Evolutionary conservation across 1,139 yeast genomes (phyloP).

Genomic region (Zygosaccharomyces pseudobailii): DNA sequence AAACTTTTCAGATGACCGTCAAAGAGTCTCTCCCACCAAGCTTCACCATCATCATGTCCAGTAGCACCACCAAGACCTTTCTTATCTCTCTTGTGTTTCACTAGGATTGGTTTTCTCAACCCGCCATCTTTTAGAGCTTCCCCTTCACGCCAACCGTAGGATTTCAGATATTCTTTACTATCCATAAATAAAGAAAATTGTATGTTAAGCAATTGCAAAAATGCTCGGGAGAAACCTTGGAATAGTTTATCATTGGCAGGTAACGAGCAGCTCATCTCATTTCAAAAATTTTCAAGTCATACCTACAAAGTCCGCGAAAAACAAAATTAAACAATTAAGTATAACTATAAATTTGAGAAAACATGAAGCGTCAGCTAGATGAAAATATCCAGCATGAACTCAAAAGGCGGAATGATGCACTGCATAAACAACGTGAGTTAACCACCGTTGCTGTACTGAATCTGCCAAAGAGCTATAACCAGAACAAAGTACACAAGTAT

Average conservation of each 20-base stretch:
- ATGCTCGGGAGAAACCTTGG: neutral
- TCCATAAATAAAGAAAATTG: conserved; percentile 50
- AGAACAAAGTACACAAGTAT: conserved; percentile 36
- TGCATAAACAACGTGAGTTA: conserved; percentile 19
- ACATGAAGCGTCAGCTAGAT: conserved; percentile 6
- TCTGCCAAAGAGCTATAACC: conserved; percentile 33
- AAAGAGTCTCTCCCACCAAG: conserved; percentile 96
- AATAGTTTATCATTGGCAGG: neutral
- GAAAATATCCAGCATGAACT: neutral
- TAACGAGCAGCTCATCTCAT: neutral
- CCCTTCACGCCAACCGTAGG: conserved; percentile 91
- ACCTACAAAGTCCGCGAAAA: neutral
- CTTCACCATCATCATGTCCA: conserved; percentile 54
- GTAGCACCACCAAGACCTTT: conserved; percentile 60
- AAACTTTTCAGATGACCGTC: conserved; percentile 85
- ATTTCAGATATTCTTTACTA: conserved; percentile 63
- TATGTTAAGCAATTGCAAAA: neutral
- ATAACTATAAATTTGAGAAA: neutral
- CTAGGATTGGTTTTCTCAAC: conserved; percentile 76
- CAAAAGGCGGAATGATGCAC: conserved; percentile 2
- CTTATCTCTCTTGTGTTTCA: conserved; percentile 83
- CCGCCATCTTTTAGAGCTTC: conserved; percentile 80
- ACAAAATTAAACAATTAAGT: neutral
- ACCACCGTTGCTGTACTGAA: conserved; percentile 29
- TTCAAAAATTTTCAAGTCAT: neutral